Percentiles rank a stretch among this genome's conserved stretches.
Evolutionary conservation across 805 yeast genomes (phyloP).

Genomic region (Komagataella pastoris): DNA sequence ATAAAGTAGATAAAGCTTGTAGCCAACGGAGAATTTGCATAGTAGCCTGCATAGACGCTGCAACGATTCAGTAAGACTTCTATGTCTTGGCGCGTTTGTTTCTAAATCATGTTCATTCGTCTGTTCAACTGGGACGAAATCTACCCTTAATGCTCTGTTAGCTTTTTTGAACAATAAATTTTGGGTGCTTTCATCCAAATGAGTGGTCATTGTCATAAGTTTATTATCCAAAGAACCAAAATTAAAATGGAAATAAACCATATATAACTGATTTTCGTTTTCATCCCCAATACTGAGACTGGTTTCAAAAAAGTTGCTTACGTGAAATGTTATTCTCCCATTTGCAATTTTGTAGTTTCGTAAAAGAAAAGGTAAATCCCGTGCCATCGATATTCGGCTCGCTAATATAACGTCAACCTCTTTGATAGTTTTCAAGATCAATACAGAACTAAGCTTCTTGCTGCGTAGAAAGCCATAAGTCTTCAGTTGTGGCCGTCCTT

Average conservation of each 20-base stretch:
- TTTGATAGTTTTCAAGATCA: conserved; percentile 45
- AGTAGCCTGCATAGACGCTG: conserved; percentile 41
- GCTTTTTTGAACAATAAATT: conserved; percentile 38
- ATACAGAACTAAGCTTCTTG: conserved; percentile 34
- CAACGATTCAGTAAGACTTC: conserved; percentile 24
- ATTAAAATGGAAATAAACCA: conserved; percentile 62
- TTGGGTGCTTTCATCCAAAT: conserved; percentile 18
- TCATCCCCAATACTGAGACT: conserved; percentile 69
- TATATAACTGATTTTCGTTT: conserved; percentile 53
- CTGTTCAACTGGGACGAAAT: conserved; percentile 3
- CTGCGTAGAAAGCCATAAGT: conserved; percentile 43
- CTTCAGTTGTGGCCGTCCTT: conserved; percentile 67
- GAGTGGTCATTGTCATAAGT: conserved; percentile 13
- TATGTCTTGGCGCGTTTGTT: not conserved
- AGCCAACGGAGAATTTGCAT: conserved; percentile 46
- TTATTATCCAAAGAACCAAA: conserved; percentile 30
- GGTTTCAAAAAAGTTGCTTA: conserved; percentile 54
- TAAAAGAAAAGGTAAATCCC: conserved; percentile 52
- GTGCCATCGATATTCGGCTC: conserved; percentile 57
- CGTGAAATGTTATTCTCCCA: conserved; percentile 61
- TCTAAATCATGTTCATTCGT: not conserved
- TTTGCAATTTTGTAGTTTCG: conserved; percentile 51
- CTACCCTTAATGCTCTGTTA: conserved; percentile 29
- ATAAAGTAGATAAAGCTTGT: conserved; percentile 48
- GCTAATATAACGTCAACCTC: conserved; percentile 65